Percentiles rank a stretch among this genome's conserved stretches.
phyloP scores from a whole-genome alignment of 176 grass and related monocot genomes.

The Paspalum vaginatum region DNA sequence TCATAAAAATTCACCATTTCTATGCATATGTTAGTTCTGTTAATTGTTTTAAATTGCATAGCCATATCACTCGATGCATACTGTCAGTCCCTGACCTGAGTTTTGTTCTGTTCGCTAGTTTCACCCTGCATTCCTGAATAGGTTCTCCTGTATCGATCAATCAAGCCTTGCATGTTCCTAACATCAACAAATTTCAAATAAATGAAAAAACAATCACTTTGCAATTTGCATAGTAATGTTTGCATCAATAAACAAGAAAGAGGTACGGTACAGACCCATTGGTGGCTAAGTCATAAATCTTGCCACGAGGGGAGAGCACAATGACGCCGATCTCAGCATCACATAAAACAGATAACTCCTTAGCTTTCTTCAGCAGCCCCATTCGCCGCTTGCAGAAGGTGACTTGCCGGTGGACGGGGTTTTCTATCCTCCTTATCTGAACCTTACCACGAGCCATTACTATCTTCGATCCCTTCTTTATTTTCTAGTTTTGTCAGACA shows the following conservation, averaged over 20 bases:
- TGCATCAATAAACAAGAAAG: constrained; percentile 20
- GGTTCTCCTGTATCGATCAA: constrained; percentile 64
- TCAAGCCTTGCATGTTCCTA: constrained; percentile 78
- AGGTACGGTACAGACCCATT: constrained; percentile 55
- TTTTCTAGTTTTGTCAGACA: constrained; percentile 41
- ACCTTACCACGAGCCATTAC: constrained; percentile 87
- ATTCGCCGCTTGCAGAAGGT: constrained; percentile 83
- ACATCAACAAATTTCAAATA: neutral
- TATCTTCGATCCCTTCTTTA: neutral
- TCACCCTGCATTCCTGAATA: constrained; percentile 39
- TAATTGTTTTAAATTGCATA: neutral
- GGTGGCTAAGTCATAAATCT: constrained; percentile 75
- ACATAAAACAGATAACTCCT: constrained; percentile 70
- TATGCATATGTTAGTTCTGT: neutral
- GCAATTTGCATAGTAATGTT: neutral
- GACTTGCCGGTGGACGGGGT: constrained; percentile 78
- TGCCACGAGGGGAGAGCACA: constrained; percentile 63
- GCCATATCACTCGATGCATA: constrained; percentile 15
- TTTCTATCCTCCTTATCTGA: constrained; percentile 78
- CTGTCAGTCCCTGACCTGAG: constrained; percentile 40
- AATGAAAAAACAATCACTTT: neutral
- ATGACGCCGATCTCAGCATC: constrained; percentile 78
- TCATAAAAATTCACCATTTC: neutral
- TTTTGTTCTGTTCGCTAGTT: constrained; percentile 43
- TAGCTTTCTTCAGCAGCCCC: constrained; percentile 81